Conservation (phyloP, 345 rosid species). For the Eucalyptus virginea region DNA sequence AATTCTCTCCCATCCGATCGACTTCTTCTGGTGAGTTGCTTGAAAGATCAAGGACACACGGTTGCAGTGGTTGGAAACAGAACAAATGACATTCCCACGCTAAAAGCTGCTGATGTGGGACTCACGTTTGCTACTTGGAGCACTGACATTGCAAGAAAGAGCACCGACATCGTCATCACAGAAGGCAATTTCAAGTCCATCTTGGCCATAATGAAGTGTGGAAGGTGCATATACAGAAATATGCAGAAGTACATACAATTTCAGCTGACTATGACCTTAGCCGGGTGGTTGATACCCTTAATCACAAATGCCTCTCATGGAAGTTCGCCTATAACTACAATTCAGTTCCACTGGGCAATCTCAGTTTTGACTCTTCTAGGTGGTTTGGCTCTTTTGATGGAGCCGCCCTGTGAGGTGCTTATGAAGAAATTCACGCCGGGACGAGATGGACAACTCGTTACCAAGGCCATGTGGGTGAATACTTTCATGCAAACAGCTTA, state of each 20-base stretch:
- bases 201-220: background rate
- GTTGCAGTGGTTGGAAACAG: background rate
- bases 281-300: background rate
- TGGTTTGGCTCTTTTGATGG: slow-evolving; percentile 10
- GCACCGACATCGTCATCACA: background rate
- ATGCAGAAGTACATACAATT: background rate
- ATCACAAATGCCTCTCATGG: background rate
- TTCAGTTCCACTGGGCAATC: background rate
- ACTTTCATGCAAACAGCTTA: slow-evolving; percentile 2
- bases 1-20: background rate
- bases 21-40: no score
- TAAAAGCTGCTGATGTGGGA: background rate
- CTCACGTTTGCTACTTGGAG: background rate
- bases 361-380: background rate
- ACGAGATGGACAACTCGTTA: slow-evolving; percentile 1
- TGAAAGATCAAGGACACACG: background rate
- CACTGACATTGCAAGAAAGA: background rate
- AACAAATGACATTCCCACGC: background rate
- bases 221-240: background rate
- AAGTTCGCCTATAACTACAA: background rate
- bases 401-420: background rate
- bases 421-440: background rate
- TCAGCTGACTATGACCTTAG: background rate
- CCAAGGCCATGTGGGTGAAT: slow-evolving; percentile 21
- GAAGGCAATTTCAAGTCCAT: background rate